phyloP scores from a whole-genome alignment of 768 basidiomycete species.

The Naematelia encephala region DNA sequence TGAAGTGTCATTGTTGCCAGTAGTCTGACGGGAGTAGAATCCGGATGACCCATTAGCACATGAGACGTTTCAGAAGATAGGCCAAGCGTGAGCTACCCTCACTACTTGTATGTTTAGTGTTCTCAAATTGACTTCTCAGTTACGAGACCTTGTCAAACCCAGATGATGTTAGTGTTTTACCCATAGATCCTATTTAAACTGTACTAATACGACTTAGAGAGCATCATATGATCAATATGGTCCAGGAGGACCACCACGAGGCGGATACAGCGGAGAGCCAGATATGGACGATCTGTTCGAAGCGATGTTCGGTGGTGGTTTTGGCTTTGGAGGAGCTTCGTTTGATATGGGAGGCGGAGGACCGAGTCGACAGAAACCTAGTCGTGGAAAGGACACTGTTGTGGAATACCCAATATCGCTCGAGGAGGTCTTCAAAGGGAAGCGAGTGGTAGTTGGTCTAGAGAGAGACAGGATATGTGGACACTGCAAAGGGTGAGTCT shows the following conservation, averaged over 20 bases:
- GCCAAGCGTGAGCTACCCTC: slow-evolving; percentile 66
- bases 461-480: slow-evolving; percentile 78
- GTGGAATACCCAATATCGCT: slow-evolving; percentile 70
- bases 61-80: slow-evolving; percentile 82
- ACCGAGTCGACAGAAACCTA: slow-evolving; percentile 24
- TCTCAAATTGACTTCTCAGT: too few relatives aligned
- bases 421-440: slow-evolving; percentile 90
- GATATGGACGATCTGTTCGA: slow-evolving; percentile 51
- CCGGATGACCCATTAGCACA: slow-evolving; percentile 81
- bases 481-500: slow-evolving; percentile 72
- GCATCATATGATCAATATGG: slow-evolving; percentile 46
- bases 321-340: slow-evolving; percentile 62
- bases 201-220: slow-evolving; percentile 19
- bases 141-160: slow-evolving; percentile 46
- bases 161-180: slow-evolving; percentile 26
- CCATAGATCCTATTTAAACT: too few relatives aligned
- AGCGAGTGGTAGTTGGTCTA: slow-evolving; percentile 80
- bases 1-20: too few relatives aligned
- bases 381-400: slow-evolving; percentile 25
- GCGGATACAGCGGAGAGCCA: slow-evolving; percentile 54
- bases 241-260: slow-evolving; percentile 32
- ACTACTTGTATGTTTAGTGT: too few relatives aligned
- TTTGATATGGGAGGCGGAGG: slow-evolving; percentile 52
- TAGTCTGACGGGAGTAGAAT: slow-evolving; percentile 57
- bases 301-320: slow-evolving; percentile 52